Evolutionary conservation across 495 filamentous ascomycete species (phyloP).

Genomic region (Letharia lupina): DNA sequence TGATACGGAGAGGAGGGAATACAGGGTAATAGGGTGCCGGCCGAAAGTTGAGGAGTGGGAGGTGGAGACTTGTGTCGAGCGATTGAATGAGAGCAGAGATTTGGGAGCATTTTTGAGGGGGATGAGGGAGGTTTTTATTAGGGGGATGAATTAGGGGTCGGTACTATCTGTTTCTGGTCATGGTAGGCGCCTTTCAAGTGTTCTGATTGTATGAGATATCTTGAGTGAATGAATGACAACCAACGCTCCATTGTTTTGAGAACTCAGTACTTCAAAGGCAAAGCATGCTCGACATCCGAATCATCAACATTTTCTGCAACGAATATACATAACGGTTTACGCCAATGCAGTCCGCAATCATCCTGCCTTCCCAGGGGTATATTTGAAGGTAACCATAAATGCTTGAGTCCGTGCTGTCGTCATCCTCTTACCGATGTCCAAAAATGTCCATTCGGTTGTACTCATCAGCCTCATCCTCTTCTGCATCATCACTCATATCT

Average conservation of each 20-base stretch:
- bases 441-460: conserved; percentile 53
- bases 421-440: conserved; percentile 51
- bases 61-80: conserved; percentile 63
- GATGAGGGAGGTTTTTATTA: conserved; percentile 80
- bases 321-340: neutral
- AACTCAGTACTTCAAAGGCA: neutral
- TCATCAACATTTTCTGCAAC: neutral
- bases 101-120: conserved; percentile 75
- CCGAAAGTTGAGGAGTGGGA: conserved; percentile 72
- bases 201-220: neutral
- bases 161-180: neutral
- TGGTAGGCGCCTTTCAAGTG: neutral
- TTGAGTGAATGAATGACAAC: neutral
- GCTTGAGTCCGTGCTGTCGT: neutral
- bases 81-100: conserved; percentile 75
- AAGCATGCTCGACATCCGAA: neutral
- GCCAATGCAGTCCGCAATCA: neutral
- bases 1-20: conserved; percentile 69
- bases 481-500: conserved; percentile 37
- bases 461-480: conserved; percentile 45
- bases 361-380: conserved; percentile 3
- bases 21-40: conserved; percentile 65
- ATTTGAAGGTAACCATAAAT: neutral
- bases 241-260: neutral
- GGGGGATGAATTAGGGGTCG: conserved; percentile 40